Base-by-base conservation (phyloP, 345 rosid genomes). In the Pelargonium nanum region DNA sequence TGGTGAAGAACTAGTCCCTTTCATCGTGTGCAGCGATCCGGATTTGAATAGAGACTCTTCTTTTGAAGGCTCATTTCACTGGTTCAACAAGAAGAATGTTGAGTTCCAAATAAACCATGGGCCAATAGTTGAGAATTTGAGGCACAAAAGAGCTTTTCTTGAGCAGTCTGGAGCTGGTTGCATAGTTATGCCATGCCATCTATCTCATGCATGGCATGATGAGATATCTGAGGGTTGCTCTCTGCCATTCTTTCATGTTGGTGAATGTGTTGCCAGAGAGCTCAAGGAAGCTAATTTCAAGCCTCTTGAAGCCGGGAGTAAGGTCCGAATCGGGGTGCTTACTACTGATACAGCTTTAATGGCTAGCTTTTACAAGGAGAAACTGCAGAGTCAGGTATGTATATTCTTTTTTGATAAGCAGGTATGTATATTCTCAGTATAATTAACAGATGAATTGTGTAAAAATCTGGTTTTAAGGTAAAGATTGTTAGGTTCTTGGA, bases 181-280 rank as follows among this genome's bases (percentile, higher is more conserved):
- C 74, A 75, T 87, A 21, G 81, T 83, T 7, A 73, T 83, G 77
- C 95, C 89, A 1, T 87, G 95, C 67, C 80, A 85, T 48, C 45
- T 81, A 51, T 81, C 79, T 0, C 85, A 87, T 55, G 57, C 60
- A 15, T 85, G 95, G 95, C 66, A 83, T 48, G 70, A 70, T 0
- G 83, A 81, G 57, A 74, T 85, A 51, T 77, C 77, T 2, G 68
- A 77, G 68, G 87, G 83, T 32, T 76, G 89, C 65, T 71, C 67
- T 4, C 62, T 75, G 59, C 87, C 87, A 6, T 65, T 83, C 62
- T 66, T 87, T 60, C 89, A 87, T 68, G 67, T 77, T 55, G 87
- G 83, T 48, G 87, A 85, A 16, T 77, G 89, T 69, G 81, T 87
- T 54, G 83, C 85, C 15, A 64, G 67, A 65, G 91, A 83, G 71